Conservation (phyloP, 2,329 filamentous ascomycete species). For the Diplodia sapinea region DNA sequence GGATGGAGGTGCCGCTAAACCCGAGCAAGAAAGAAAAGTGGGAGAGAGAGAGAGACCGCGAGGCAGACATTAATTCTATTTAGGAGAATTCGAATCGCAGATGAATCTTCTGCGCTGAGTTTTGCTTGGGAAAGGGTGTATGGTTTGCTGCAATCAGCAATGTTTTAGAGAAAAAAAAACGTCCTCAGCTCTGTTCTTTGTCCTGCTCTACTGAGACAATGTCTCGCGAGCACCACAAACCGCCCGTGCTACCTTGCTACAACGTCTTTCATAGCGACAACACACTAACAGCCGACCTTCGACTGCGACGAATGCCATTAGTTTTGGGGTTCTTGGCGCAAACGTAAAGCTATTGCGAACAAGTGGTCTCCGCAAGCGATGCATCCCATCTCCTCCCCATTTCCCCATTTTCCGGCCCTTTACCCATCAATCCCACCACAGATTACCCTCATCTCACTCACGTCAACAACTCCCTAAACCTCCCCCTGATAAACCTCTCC, state of each 20-base stretch:
- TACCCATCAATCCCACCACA: not conserved
- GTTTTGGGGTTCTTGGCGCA: not conserved
- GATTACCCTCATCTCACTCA: not conserved
- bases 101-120: too few relatives aligned
- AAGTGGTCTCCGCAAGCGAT: not conserved
- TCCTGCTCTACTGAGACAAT: not conserved
- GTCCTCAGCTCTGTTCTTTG: not conserved
- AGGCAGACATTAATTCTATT: too few relatives aligned
- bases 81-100: too few relatives aligned
- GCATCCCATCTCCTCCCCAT: not conserved
- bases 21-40: too few relatives aligned
- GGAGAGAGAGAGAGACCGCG: too few relatives aligned
- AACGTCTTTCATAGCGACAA: not conserved
- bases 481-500: not conserved
- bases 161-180: too few relatives aligned
- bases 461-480: conserved; percentile 2
- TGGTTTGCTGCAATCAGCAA: too few relatives aligned
- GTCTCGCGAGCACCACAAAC: not conserved
- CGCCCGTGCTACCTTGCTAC: not conserved
- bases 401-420: not conserved
- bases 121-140: too few relatives aligned
- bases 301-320: not conserved
- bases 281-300: not conserved
- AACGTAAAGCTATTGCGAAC: not conserved
- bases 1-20: too few relatives aligned